These are phyloP conservation scores for Zasmidium citrigriseum DNA, from an alignment of 2,329 filamentous ascomycete genomes.

Conservation along the genomic window DNA sequence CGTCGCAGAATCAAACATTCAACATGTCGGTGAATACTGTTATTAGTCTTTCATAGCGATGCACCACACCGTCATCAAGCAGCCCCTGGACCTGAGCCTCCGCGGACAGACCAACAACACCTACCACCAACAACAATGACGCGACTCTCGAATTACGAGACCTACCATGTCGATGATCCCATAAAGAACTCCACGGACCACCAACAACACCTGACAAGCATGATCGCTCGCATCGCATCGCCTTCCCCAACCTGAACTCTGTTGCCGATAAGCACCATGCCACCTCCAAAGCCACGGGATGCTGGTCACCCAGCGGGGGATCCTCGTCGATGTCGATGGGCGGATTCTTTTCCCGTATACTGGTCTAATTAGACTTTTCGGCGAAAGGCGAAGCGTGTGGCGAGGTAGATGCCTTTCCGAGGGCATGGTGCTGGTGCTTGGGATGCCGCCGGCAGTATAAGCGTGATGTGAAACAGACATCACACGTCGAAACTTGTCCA, in stretches of 20 bases:
- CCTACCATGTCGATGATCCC: constrained; percentile 3
- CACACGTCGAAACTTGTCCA: neutral
- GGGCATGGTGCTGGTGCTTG: neutral
- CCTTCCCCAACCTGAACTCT: neutral
- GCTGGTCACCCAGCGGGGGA: constrained; percentile 3
- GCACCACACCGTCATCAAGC: too few relatives aligned
- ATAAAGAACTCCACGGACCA: neutral
- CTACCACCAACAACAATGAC: neutral
- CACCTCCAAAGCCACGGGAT: constrained; percentile 1
- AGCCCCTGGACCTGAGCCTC: too few relatives aligned
- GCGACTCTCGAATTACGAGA: too few relatives aligned
- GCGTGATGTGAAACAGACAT: neutral
- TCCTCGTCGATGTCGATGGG: constrained; percentile 1
- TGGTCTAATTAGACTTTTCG: neutral
- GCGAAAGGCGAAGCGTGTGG: too few relatives aligned
- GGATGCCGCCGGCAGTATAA: too few relatives aligned
- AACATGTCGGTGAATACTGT: too few relatives aligned
- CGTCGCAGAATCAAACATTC: too few relatives aligned
- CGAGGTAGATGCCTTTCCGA: too few relatives aligned
- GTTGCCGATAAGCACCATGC: constrained; percentile 5
- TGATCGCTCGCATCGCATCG: constrained; percentile 1
- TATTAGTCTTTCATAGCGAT: too few relatives aligned
- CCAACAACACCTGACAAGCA: neutral
- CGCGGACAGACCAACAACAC: too few relatives aligned
- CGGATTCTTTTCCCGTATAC: neutral